A percentile compares a stretch with the other conserved stretches of the same genome.
These are phyloP conservation scores for Filobasidium uniguttulatum DNA, from an alignment of 1,284 basidiomycete species.

Conservation along the genomic window DNA sequence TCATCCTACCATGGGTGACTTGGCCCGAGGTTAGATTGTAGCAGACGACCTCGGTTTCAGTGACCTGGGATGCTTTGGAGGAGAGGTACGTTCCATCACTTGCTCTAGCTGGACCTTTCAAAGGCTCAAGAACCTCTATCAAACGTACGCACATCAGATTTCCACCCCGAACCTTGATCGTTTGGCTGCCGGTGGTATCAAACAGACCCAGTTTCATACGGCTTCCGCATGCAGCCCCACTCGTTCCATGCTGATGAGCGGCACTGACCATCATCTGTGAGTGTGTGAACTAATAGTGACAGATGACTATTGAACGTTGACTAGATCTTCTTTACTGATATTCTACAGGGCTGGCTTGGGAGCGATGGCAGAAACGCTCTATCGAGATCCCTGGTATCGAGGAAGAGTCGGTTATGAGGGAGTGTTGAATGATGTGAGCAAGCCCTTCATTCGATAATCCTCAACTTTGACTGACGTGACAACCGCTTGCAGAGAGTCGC, in stretches of 20 bases:
- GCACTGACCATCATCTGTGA: slow-evolving; percentile 19
- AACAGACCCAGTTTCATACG: slow-evolving; percentile 19
- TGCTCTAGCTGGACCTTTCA: neutral
- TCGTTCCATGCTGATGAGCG: slow-evolving; percentile 17
- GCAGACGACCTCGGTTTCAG: slow-evolving; percentile 22
- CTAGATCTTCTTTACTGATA: neutral
- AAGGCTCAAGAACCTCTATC: too few relatives aligned
- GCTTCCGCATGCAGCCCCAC: slow-evolving; percentile 19
- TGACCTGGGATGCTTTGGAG: slow-evolving; percentile 18
- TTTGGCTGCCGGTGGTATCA: slow-evolving; percentile 10
- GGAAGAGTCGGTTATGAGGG: slow-evolving; percentile 23
- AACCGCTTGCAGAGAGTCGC: slow-evolving; percentile 22
- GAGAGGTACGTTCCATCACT: slow-evolving; percentile 13
- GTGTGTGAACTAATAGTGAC: neutral
- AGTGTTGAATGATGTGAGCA: slow-evolving; percentile 15
- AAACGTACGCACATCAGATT: slow-evolving; percentile 3
- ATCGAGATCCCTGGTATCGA: slow-evolving; percentile 18
- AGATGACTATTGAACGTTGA: neutral
- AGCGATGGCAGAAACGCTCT: slow-evolving; percentile 27
- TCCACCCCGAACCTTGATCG: slow-evolving; percentile 15
- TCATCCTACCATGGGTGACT: too few relatives aligned
- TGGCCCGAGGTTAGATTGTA: too few relatives aligned
- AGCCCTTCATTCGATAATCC: neutral
- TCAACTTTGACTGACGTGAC: too few relatives aligned
- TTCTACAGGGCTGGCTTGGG: slow-evolving; percentile 18